These are phyloP conservation scores for Myriosclerotinia duriaeana DNA, from an alignment of 2,329 filamentous ascomycete species.

Conservation along the genomic window DNA sequence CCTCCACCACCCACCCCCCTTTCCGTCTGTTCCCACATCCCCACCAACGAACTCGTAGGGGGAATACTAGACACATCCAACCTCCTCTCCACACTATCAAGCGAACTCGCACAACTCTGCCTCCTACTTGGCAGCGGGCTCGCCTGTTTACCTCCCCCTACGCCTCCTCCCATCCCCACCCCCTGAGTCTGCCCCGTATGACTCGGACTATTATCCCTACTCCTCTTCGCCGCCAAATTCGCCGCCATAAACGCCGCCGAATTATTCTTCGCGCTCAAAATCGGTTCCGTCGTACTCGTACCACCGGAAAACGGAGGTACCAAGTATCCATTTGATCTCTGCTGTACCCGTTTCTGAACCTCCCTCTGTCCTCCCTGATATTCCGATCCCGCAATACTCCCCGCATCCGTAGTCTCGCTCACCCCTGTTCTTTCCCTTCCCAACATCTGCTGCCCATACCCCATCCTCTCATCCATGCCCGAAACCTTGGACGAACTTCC, in stretches of 20 bases:
- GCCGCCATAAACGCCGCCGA: slow-evolving; percentile 60
- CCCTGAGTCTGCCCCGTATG: slow-evolving; percentile 36
- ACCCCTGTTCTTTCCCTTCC: slow-evolving; percentile 23
- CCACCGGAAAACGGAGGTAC: neutral
- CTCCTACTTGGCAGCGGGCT: slow-evolving; percentile 13
- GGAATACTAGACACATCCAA: slow-evolving; percentile 48
- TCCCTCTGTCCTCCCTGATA: neutral
- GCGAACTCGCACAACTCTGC: slow-evolving; percentile 14
- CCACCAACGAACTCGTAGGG: slow-evolving; percentile 63
- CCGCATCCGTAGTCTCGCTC: slow-evolving; percentile 5
- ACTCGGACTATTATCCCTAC: slow-evolving; percentile 53
- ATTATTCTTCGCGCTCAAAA: slow-evolving; percentile 22
- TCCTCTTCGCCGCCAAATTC: slow-evolving; percentile 60
- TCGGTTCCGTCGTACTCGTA: neutral
- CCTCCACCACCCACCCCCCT: slow-evolving; percentile 13
- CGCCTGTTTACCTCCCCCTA: neutral
- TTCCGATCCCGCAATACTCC: slow-evolving; percentile 1
- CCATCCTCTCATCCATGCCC: slow-evolving; percentile 2
- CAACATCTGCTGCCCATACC: slow-evolving; percentile 14
- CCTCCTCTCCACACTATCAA: slow-evolving; percentile 15
- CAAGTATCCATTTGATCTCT: slow-evolving; percentile 19
- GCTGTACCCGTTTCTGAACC: slow-evolving; percentile 1
- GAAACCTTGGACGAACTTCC: slow-evolving; percentile 23
- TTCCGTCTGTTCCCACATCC: slow-evolving; percentile 62
- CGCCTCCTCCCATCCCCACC: neutral